A percentile compares a stretch with the other conserved stretches of the same genome.
Conservation (phyloP, 1,139 yeast species). For the Debaryomycetaceae sp. region DNA sequence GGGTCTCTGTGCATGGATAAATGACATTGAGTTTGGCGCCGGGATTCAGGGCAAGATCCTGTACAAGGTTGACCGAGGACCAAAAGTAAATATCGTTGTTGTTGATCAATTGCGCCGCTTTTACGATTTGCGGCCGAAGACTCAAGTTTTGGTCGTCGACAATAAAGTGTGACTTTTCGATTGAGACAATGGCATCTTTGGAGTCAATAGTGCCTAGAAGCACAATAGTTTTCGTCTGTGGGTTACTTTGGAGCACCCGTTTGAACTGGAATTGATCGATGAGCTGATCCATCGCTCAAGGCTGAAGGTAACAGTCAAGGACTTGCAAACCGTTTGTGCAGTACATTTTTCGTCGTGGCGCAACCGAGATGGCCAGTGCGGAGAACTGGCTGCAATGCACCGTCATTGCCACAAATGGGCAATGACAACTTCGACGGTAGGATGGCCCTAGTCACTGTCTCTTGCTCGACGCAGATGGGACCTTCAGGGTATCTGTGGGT, state of each 20-base stretch:
- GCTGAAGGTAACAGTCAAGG: too few species aligned
- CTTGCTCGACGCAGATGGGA: too few species aligned
- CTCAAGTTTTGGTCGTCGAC: constrained; percentile 13
- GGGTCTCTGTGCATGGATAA: constrained; percentile 87
- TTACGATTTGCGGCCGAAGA: constrained; percentile 14
- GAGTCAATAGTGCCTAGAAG: constrained; percentile 62
- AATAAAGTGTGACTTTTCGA: constrained; percentile 69
- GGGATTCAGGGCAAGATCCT: constrained; percentile 43
- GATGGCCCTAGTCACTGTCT: too few species aligned
- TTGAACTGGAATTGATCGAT: constrained; percentile 35
- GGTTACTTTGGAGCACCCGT: constrained; percentile 47
- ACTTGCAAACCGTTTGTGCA: too few species aligned
- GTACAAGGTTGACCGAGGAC: constrained; percentile 57
- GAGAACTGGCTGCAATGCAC: too few species aligned
- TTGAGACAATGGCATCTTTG: constrained; percentile 61
- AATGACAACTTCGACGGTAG: too few species aligned
- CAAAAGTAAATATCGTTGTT: constrained; percentile 81
- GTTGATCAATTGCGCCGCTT: constrained; percentile 45
- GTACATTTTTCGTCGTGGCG: too few species aligned
- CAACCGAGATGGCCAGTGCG: too few species aligned
- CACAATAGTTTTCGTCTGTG: constrained; percentile 60
- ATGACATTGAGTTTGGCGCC: constrained; percentile 72
- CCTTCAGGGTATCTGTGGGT: too few species aligned
- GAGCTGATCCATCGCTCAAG: constrained; percentile 15
- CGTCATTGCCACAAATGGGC: neutral